Percentiles rank a stretch among this genome's conserved stretches.
These are phyloP conservation scores for Chaetothyriales sp. DNA, from an alignment of 2,329 filamentous ascomycete genomes.

Conservation along the genomic window DNA sequence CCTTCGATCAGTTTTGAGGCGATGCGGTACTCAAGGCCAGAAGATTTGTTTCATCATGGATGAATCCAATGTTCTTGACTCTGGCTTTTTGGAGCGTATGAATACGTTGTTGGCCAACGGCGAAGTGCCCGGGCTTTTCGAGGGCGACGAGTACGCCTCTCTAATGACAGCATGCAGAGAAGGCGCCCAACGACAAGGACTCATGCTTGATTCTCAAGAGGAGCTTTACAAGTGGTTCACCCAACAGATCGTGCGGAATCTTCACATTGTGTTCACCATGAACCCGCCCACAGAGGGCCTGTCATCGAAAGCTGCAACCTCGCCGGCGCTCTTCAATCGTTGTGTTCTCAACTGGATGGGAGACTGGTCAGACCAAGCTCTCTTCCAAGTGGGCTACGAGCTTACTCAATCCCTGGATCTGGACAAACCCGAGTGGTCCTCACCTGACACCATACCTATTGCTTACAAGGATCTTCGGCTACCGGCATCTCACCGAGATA, in stretches of 20 bases:
- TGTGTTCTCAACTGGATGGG: slow-evolving; percentile 99
- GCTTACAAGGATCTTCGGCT: slow-evolving; percentile 75
- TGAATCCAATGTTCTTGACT: slow-evolving; percentile 95
- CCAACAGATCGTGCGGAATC: slow-evolving; percentile 94
- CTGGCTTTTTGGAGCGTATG: slow-evolving; percentile 97
- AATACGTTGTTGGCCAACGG: slow-evolving; percentile 97
- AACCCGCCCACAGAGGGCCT: slow-evolving; percentile 93
- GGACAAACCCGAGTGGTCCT: slow-evolving; percentile 70
- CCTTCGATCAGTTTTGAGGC: slow-evolving; percentile 77
- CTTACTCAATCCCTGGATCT: slow-evolving; percentile 93
- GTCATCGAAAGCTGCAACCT: slow-evolving; percentile 91
- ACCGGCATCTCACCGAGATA: slow-evolving; percentile 78
- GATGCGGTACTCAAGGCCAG: slow-evolving; percentile 93
- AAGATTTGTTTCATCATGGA: slow-evolving; percentile 99
- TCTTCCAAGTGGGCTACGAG: slow-evolving; percentile 95
- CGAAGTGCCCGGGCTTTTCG: slow-evolving; percentile 96
- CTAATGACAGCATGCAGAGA: slow-evolving; percentile 99
- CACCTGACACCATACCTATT: slow-evolving; percentile 82
- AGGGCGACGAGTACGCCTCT: slow-evolving; percentile 97
- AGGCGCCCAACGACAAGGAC: slow-evolving; percentile 86
- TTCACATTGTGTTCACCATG: slow-evolving; percentile 99
- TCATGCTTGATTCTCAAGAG: slow-evolving; percentile 92
- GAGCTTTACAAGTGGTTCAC: slow-evolving; percentile 99
- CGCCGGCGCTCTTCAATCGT: slow-evolving; percentile 96
- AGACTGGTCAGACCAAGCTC: slow-evolving; percentile 97